Base-by-base conservation (phyloP, 371 early-diverging fungal genomes). In the Apophysomyces variabilis region DNA sequence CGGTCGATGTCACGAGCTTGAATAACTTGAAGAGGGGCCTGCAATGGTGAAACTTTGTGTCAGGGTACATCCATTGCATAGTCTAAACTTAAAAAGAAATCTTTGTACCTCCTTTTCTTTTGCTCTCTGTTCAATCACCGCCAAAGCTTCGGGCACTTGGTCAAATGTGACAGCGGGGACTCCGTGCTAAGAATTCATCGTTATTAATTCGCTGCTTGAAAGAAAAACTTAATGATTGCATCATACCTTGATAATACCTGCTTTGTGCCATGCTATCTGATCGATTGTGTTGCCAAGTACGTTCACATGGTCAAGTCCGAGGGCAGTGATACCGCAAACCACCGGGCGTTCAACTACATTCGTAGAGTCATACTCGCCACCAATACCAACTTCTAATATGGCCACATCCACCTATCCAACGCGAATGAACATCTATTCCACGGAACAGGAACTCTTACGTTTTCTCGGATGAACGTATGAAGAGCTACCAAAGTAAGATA, bases 251-350 rank as follows among this genome's bases (percentile, higher is more conserved):
- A 94, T 91, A 46, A 96, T 96, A 1, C 97, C 96, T 38, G 91
- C 92, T 69, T 96, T 98, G 76, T 98, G 94, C 95, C 94, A 94
- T 36, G 96, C 96, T 74, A 98, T 96, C 65, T 89, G 77, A 32
- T 82, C 87, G 57, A 94, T 74, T 0, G 93, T 93, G 41, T 88
- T 72, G 18, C 95, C 95, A 58, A 95, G 73, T 7, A 91, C 78
- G 44, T 73, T 77, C 57, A 88, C 85, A 68, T 95, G 95, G 75
- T 95, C 95, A 37, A 92, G 70, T 18, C 95, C 95, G 18, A 95
- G 78, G 8, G 92, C 86, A 7, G 95, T 84, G n/a, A 95, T 90
- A 62, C 89, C 94, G 66, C 92, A 91, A 0, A 90, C 93, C 16
- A 88, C 66, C 3, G 95, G 95, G 8, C 77, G 70, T 38, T 81